Evolutionary conservation across 495 filamentous ascomycete genomes (phyloP).

Genomic region (Amorphotheca resinae): DNA sequence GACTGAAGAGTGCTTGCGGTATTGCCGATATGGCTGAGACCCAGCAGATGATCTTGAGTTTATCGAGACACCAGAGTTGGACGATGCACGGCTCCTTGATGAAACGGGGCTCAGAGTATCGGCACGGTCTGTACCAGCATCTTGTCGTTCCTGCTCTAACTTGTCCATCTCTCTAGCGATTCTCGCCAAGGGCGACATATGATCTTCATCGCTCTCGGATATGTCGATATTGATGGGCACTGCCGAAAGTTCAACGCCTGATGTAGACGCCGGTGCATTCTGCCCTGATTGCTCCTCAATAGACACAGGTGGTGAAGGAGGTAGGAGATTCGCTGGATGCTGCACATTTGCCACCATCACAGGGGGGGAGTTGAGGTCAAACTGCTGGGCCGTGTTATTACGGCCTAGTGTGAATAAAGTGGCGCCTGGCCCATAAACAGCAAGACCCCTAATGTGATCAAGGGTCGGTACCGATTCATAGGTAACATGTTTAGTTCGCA

Average conservation of each 20-base stretch:
- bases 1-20: conserved; percentile 32
- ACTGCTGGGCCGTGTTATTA: conserved; percentile 85
- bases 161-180: conserved; percentile 49
- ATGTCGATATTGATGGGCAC: conserved; percentile 42
- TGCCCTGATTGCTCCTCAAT: conserved; percentile 49
- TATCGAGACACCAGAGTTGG: conserved; percentile 43
- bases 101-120: conserved; percentile 52
- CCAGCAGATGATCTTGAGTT: conserved; percentile 36
- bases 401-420: conserved; percentile 87
- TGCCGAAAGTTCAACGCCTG: conserved; percentile 26
- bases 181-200: conserved; percentile 52
- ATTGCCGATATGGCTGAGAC: conserved; percentile 25
- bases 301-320: conserved; percentile 65
- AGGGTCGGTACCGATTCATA: conserved; percentile 79
- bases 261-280: conserved; percentile 28
- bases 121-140: conserved; percentile 34
- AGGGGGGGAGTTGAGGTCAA: conserved; percentile 70
- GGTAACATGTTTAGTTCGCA: conserved; percentile 87
- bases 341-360: conserved; percentile 72
- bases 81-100: conserved; percentile 43
- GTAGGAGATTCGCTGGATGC: conserved; percentile 60
- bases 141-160: conserved; percentile 36
- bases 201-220: conserved; percentile 54
- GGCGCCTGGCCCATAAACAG: conserved; percentile 79
- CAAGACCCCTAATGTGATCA: conserved; percentile 65